Percentiles rank a stretch among this genome's conserved stretches.
Conservation (phyloP, 306 rosid species). For the Acacia confusa region DNA sequence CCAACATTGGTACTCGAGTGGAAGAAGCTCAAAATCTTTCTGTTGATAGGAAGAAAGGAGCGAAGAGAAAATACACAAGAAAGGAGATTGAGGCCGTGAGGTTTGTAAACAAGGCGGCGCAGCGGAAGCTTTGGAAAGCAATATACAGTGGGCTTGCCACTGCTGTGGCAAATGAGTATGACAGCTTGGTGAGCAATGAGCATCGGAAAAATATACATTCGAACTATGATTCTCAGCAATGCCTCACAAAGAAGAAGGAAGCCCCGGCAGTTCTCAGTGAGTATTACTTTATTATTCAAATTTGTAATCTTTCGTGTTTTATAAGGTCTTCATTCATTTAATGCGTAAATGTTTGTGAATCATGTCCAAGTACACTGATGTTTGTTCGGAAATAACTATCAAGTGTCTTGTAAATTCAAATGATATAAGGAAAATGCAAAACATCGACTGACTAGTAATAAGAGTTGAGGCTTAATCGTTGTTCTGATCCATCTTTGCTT, state of each 20-base stretch:
- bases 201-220: slow-evolving; percentile 33
- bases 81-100: slow-evolving; percentile 67
- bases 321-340: not conserved
- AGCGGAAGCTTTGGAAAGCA: slow-evolving; percentile 58
- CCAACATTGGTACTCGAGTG: slow-evolving; percentile 2
- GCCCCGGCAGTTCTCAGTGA: slow-evolving; percentile 47
- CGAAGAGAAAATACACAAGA: slow-evolving; percentile 52
- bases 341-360: not conserved
- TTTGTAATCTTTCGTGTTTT: not conserved
- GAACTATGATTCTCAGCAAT: slow-evolving; percentile 35
- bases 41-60: slow-evolving; percentile 29
- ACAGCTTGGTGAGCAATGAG: slow-evolving; percentile 42
- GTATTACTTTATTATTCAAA: not conserved
- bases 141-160: slow-evolving; percentile 50
- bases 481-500: not conserved
- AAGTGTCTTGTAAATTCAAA: not conserved
- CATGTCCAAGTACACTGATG: not conserved
- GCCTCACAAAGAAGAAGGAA: slow-evolving; percentile 38
- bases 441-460: not conserved
- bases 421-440: not conserved
- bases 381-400: not conserved
- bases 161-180: slow-evolving; percentile 59
- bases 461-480: not conserved
- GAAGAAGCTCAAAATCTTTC: slow-evolving; percentile 3
- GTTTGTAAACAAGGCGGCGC: slow-evolving; percentile 51